Conservation (phyloP, 371 early-diverging fungal genomes). For the Mortierella sp. region DNA sequence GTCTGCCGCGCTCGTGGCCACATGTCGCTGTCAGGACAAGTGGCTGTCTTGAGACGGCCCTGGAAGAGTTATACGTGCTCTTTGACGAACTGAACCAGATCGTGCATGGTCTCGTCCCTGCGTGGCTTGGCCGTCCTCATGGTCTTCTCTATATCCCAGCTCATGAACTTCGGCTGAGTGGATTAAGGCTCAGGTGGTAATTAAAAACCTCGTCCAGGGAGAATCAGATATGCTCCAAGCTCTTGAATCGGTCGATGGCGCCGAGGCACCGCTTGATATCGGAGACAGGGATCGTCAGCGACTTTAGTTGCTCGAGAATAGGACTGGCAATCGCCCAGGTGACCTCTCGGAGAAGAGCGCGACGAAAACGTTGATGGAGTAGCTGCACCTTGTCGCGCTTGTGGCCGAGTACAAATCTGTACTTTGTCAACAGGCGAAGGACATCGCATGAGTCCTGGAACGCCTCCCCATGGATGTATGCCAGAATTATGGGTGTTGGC, state of each 20-base stretch:
- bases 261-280: not conserved
- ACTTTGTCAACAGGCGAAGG: too few species aligned
- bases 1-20: not conserved
- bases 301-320: not conserved
- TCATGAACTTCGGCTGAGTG: rapidly evolving
- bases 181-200: too few species aligned
- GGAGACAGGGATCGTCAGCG: not conserved
- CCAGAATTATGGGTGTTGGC: too few species aligned
- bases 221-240: not conserved
- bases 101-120: not conserved
- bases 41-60: not conserved
- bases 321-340: not conserved
- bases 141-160: not conserved
- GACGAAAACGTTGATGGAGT: not conserved
- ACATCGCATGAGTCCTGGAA: too few species aligned
- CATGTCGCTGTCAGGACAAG: not conserved
- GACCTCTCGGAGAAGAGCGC: not conserved
- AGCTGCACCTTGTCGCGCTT: too few species aligned
- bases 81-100: not conserved
- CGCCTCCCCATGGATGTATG: too few species aligned
- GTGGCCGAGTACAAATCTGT: too few species aligned
- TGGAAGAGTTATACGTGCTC: not conserved
- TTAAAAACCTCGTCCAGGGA: not conserved
- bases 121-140: not conserved
- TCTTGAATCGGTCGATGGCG: not conserved